Evolutionary conservation across 73 alveolate species (phyloP), one percentile per base, ranked within the genome.

Genomic region (Tetrahymena borealis): DNA sequence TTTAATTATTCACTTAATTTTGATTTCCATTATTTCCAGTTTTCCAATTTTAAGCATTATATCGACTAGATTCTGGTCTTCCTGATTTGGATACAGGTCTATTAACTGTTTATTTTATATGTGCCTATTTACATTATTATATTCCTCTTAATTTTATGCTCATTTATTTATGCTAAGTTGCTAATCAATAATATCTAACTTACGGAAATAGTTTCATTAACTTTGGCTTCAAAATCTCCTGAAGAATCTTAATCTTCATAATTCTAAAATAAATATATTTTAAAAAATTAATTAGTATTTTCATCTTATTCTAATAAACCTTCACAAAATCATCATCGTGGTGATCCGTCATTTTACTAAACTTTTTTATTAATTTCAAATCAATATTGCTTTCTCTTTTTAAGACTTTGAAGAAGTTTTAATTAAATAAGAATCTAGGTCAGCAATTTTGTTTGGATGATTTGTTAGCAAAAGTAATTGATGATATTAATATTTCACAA

Each of bases 251-350:
- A 16, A 60, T 60, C 85, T n/a, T 60, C 85, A 9, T 60, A 60
- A 60, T 60, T 60, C 85, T 60, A 60, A 24, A 6, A 16, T n/a
- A 60, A 60, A 60, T 60, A 15, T 18, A 13, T 35, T 24, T 24
- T 60, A 60, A 60, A 10, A 60, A 24, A 24, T 60, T 24, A 28
- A 15, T 60, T 60, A 24, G 9, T 24, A 0, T 15, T 10, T 20
- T 35, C 33, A 24, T 15, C n/a, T 60, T 60, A n/a, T 18, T 18
- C 28, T 8, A 60, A 60, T 15, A 15, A 8, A 60, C 85, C 85
- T 60, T 60, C 85, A 60, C 85, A 60, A 60, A 60, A n/a, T 60
- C 85, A 60, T 60, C 85, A 60, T 60, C 85, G 85, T 60, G 85
- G 28, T 60, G 85, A 35, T 60, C 85, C n/a, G 85, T 35, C 85